Base-by-base conservation (phyloP, 805 yeast genomes). In the Jamesozyma hellenica region DNA sequence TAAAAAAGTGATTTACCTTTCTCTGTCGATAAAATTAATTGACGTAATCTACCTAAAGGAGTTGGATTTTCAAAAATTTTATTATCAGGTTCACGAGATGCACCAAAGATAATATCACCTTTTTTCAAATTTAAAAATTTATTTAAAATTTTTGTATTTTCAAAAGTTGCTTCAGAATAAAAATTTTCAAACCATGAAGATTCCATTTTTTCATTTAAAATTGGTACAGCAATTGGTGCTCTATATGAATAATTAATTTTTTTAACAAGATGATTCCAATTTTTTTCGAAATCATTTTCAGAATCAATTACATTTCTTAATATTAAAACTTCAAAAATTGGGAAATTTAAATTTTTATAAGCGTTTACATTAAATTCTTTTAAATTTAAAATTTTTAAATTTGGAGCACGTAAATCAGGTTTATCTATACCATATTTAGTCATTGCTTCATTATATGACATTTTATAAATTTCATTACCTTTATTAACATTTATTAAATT, bases 41-140 rank as follows among this genome's bases (percentile, higher is more conserved):
- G 95, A 42, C 98, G 71, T 47, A 84, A 71, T 40, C 81, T 71
- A 0, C 98, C 98, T 39, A 92, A 62, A 0, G 98, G 97, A 0
- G 97, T 92, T 16, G 97, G 97, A 53, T 86, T 90, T 53, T 90
- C 98, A 55, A 85, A 90, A 0, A 90, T 65, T 17, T 75, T 42
- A 12, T 56, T 52, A 2, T 82, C 74, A 9, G 51, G 45, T 40
- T 61, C 56, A 44, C 97, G 70, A n/a, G 82, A 83, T n/a, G 86
- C 70, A 12, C 82, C 71, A 3, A 88, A 90, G 26, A 92, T 53
- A 3, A 84, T 63, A 56, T 86, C 95, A 32, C 95, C 95, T 1
- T 71, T 61, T 32, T 67, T 46, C 16, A 85, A 55, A 14, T 63
- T 51, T 17, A 83, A 55, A 1, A 44, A 40, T 2, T 51, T 35